phyloP scores from a whole-genome alignment of 768 basidiomycete genomes.

The Trametes cinnabarina region DNA sequence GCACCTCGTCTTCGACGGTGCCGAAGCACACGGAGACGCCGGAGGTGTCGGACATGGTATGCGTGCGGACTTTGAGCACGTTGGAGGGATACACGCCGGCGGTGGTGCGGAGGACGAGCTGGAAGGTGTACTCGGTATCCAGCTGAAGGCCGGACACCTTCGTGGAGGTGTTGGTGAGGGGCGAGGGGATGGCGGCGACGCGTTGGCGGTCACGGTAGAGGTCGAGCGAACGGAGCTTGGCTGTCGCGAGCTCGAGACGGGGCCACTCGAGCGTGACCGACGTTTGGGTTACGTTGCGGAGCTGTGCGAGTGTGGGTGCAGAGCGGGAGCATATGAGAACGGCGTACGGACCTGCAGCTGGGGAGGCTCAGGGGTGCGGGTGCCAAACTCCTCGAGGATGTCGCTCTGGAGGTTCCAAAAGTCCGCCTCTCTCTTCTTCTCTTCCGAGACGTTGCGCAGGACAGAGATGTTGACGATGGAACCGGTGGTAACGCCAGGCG shows the following conservation, averaged over 20 bases:
- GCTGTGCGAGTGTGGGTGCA: slow-evolving; percentile 37
- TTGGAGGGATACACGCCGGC: slow-evolving; percentile 91
- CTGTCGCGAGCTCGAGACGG: slow-evolving; percentile 74
- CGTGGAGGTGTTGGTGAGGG: slow-evolving; percentile 80
- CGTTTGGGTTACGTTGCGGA: slow-evolving; percentile 95
- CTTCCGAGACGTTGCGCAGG: slow-evolving; percentile 81
- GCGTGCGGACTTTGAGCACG: slow-evolving; percentile 77
- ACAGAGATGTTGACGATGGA: slow-evolving; percentile 98
- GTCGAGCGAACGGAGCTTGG: slow-evolving; percentile 84
- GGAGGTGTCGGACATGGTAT: slow-evolving; percentile 93
- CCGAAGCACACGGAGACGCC: slow-evolving; percentile 96
- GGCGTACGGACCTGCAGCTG: slow-evolving; percentile 58
- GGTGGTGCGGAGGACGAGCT: slow-evolving; percentile 88
- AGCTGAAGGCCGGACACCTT: slow-evolving; percentile 82
- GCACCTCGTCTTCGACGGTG: slow-evolving; percentile 70
- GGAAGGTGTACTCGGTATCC: slow-evolving; percentile 88
- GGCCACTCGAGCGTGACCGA: slow-evolving; percentile 98
- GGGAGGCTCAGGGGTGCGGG: slow-evolving; percentile 64
- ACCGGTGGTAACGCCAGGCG: slow-evolving; percentile 88
- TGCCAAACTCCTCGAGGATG: slow-evolving; percentile 76
- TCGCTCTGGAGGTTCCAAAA: slow-evolving; percentile 84
- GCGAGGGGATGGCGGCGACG: slow-evolving; percentile 80
- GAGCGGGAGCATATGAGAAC: background rate
- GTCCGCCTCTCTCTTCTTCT: slow-evolving; percentile 73
- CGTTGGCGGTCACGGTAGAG: slow-evolving; percentile 92